These are phyloP conservation scores for Mesembryanthemum crystallinum DNA, from an alignment of 148 eudicot genomes.

Conservation along the genomic window DNA sequence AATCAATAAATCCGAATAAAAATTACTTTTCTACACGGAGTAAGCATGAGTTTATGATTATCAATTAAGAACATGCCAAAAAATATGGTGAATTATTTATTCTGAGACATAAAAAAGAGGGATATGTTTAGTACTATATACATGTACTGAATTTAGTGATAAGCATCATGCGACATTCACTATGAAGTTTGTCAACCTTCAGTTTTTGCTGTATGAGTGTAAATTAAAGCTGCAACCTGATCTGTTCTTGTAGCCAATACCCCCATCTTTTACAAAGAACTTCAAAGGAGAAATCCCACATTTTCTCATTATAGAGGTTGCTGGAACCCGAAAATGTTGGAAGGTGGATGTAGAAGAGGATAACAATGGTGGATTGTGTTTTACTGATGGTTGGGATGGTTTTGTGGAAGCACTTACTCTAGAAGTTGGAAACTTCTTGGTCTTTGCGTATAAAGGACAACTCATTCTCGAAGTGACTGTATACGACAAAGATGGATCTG, in stretches of 20 bases:
- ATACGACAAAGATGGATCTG: slow-evolving; percentile 29
- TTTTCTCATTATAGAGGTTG: slow-evolving; percentile 26
- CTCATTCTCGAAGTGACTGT: slow-evolving; percentile 27
- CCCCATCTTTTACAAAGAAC: slow-evolving; percentile 14
- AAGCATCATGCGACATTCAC: too few relatives aligned
- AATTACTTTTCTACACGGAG: too few relatives aligned
- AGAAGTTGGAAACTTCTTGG: slow-evolving; percentile 22
- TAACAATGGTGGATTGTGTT: slow-evolving; percentile 3
- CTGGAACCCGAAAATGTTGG: slow-evolving; percentile 33
- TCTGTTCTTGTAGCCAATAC: slow-evolving; percentile 20
- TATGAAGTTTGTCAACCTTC: neutral
- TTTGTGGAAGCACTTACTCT: slow-evolving; percentile 21
- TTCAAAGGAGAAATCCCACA: slow-evolving; percentile 27
- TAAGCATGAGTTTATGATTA: too few relatives aligned
- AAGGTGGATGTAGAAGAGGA: slow-evolving; percentile 24
- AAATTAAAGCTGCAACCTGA: neutral
- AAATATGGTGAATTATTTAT: too few relatives aligned
- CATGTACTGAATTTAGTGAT: too few relatives aligned
- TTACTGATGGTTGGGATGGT: slow-evolving; percentile 25
- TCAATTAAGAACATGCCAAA: too few relatives aligned
- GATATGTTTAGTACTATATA: too few relatives aligned
- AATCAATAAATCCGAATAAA: neutral
- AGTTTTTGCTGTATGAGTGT: neutral
- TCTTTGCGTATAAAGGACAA: slow-evolving; percentile 21
- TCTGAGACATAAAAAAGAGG: too few relatives aligned